Percentiles rank a stretch among this genome's conserved stretches.
phyloP scores from a whole-genome alignment of 2,329 filamentous ascomycete genomes.

The Aspergillus chevalieri region DNA sequence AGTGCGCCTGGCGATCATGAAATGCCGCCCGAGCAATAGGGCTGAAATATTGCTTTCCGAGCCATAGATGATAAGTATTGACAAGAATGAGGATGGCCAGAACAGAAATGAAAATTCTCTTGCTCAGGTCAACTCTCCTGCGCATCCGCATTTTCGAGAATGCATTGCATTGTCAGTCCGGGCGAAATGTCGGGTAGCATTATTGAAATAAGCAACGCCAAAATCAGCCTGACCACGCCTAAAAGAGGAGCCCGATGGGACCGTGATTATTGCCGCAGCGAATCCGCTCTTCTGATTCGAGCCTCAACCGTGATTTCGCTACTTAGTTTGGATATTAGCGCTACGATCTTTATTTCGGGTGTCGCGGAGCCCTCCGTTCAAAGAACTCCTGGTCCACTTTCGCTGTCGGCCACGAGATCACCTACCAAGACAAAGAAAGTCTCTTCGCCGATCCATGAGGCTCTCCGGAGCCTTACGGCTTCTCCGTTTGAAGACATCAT shows the following conservation, averaged over 20 bases:
- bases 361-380: too few relatives aligned
- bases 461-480: too few relatives aligned
- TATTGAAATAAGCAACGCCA: not conserved
- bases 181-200: not conserved
- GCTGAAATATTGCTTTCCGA: not conserved
- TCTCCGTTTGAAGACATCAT: too few relatives aligned
- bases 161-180: not conserved
- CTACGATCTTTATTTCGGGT: too few relatives aligned
- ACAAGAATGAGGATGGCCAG: slow-evolving; percentile 3
- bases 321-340: too few relatives aligned
- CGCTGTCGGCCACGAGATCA: too few relatives aligned
- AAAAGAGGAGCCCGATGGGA: not conserved
- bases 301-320: too few relatives aligned
- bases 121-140: not conserved
- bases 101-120: slow-evolving; percentile 1
- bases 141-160: not conserved
- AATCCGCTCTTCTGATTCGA: too few relatives aligned
- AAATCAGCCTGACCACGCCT: not conserved
- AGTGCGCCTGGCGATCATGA: slow-evolving; percentile 6
- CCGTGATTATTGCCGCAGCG: too few relatives aligned
- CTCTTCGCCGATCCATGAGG: too few relatives aligned
- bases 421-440: too few relatives aligned
- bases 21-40: not conserved
- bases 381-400: too few relatives aligned
- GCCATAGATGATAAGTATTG: slow-evolving; percentile 4